Evolutionary conservation across 2,329 filamentous ascomycete species (phyloP).

Genomic region (Chaetomium olivaceum): DNA sequence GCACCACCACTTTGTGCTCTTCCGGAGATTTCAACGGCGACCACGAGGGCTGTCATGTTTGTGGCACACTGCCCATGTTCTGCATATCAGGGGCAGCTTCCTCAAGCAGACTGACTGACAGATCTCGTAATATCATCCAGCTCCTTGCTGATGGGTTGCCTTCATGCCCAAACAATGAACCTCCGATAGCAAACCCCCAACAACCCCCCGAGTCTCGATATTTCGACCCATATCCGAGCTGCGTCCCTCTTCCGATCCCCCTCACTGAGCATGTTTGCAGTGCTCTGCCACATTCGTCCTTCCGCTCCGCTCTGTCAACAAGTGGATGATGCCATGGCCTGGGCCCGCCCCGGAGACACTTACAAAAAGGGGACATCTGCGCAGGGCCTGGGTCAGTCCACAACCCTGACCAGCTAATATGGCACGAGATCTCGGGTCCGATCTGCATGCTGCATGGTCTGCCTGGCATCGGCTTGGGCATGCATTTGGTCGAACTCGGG

Average conservation of each 20-base stretch:
- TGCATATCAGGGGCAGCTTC: not conserved
- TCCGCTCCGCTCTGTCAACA: not conserved
- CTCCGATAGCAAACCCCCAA: not conserved
- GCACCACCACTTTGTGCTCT: not conserved
- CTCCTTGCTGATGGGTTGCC: not conserved
- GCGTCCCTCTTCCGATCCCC: not conserved
- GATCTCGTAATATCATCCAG: not conserved
- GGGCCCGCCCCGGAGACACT: not conserved
- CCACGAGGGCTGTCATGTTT: not conserved
- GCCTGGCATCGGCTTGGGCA: not conserved
- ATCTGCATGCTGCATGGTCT: not conserved
- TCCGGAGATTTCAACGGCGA: slow-evolving; percentile 1
- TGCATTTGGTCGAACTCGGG: not conserved
- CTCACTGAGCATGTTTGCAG: not conserved
- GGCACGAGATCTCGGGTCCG: not conserved
- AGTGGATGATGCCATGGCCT: not conserved
- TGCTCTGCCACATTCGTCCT: not conserved
- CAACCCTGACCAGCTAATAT: not conserved
- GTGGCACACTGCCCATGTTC: not conserved
- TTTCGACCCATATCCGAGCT: not conserved
- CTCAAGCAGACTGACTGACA: not conserved
- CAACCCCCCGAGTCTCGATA: not conserved
- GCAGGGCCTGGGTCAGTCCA: not conserved
- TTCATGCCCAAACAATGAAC: not conserved
- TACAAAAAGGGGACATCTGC: not conserved